Conservation (phyloP, 768 basidiomycete species). For the Cubamyces lactineus region DNA sequence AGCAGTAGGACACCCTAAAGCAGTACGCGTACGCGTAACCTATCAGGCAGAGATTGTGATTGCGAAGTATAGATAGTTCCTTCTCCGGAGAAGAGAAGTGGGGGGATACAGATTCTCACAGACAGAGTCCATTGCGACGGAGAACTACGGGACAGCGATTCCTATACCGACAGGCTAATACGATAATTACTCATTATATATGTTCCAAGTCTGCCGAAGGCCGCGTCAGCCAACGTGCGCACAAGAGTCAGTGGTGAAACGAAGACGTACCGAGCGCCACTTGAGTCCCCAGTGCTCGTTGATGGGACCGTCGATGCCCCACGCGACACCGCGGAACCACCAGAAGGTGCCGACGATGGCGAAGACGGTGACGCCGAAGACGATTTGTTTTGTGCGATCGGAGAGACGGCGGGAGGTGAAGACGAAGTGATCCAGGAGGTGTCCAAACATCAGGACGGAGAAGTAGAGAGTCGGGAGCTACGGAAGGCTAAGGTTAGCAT, state of each 20-base stretch:
- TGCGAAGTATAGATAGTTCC: slow-evolving; percentile 8
- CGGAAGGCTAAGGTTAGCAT: not conserved
- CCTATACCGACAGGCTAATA: slow-evolving; percentile 12
- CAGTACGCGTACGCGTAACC: too few species aligned
- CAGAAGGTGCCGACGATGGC: slow-evolving; percentile 80
- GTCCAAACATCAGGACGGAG: slow-evolving; percentile 87
- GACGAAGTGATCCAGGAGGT: slow-evolving; percentile 91
- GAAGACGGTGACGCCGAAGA: slow-evolving; percentile 65
- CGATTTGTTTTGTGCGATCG: slow-evolving; percentile 65
- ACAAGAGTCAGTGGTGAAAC: not conserved
- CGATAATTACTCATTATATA: slow-evolving; percentile 36
- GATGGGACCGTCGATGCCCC: slow-evolving; percentile 91
- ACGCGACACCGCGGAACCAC: slow-evolving; percentile 92
- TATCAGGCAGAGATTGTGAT: not conserved
- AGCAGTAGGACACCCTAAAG: too few species aligned
- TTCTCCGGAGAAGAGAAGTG: not conserved
- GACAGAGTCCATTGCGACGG: slow-evolving; percentile 18
- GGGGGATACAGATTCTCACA: slow-evolving; percentile 21
- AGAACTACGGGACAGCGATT: slow-evolving; percentile 12
- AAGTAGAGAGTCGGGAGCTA: slow-evolving; percentile 98
- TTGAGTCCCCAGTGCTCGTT: slow-evolving; percentile 74
- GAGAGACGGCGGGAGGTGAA: slow-evolving; percentile 75
- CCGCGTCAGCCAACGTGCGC: not conserved
- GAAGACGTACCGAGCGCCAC: slow-evolving; percentile 68
- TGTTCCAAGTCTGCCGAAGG: slow-evolving; percentile 39